Evolutionary conservation across 305 asterid species (phyloP).

Genomic region (Plantago coronopus): DNA sequence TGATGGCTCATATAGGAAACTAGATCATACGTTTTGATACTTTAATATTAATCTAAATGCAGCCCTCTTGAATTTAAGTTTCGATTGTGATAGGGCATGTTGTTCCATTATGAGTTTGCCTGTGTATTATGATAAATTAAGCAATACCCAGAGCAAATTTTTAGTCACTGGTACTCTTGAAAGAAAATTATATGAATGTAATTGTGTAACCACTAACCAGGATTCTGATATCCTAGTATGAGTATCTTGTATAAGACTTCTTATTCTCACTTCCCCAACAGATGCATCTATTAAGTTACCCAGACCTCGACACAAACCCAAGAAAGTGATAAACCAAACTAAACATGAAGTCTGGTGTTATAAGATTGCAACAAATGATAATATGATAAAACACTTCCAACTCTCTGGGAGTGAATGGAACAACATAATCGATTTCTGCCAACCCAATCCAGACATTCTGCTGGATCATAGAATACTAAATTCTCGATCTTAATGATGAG

Average conservation of each 20-base stretch:
- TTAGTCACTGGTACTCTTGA: neutral
- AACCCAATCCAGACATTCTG: too few species aligned
- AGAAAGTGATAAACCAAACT: too few species aligned
- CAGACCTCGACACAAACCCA: neutral
- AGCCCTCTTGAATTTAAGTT: too few species aligned
- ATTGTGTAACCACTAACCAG: neutral
- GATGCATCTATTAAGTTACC: neutral
- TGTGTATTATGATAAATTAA: too few species aligned
- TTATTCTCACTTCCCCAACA: neutral
- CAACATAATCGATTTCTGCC: too few species aligned
- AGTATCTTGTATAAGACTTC: neutral
- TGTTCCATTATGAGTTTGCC: too few species aligned
- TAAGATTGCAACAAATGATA: neutral
- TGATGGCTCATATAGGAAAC: neutral
- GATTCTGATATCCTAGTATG: neutral
- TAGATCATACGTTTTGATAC: neutral
- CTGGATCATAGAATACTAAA: too few species aligned
- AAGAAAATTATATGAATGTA: neutral
- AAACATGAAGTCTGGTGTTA: neutral
- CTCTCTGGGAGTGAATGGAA: too few species aligned
- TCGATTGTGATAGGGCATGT: too few species aligned
- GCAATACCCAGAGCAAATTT: neutral
- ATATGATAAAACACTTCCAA: too few species aligned
- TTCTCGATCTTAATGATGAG: too few species aligned
- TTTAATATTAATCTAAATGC: too few species aligned